These are phyloP conservation scores for Barnettozyma hawaiiensis DNA, from an alignment of 1,139 yeast genomes.

Conservation along the genomic window DNA sequence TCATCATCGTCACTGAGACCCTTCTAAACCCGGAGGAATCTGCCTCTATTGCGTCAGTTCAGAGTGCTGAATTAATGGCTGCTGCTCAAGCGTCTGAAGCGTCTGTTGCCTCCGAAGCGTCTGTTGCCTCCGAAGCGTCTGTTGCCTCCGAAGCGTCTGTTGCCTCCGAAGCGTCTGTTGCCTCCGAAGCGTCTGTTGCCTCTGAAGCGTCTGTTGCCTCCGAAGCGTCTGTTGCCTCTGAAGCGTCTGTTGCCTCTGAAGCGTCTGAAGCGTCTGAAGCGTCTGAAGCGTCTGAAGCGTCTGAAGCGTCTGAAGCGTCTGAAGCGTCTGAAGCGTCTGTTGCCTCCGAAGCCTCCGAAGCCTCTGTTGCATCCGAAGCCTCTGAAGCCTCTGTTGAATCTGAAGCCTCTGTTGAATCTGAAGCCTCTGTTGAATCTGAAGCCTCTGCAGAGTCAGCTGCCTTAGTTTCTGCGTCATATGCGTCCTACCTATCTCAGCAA, in stretches of 20 bases:
- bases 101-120: conserved; percentile 11
- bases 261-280: conserved; percentile 13
- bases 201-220: conserved; percentile 12
- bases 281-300: conserved; percentile 12
- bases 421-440: conserved; percentile 8
- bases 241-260: conserved; percentile 10
- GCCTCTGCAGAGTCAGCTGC: conserved; percentile 9
- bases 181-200: conserved; percentile 14
- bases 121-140: conserved; percentile 9
- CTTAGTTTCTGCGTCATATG: conserved; percentile 20
- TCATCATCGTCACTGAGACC: conserved; percentile 22
- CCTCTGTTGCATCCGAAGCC: not conserved
- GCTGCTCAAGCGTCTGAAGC: conserved; percentile 15
- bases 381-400: conserved; percentile 7
- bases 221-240: conserved; percentile 13
- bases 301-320: conserved; percentile 14
- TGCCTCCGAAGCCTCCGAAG: conserved; percentile 11
- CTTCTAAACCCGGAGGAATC: conserved; percentile 24
- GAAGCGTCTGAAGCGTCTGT: conserved; percentile 11
- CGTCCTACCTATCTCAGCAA: conserved; percentile 23
- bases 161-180: conserved; percentile 20
- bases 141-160: conserved; percentile 7
- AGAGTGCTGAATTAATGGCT: conserved; percentile 2
- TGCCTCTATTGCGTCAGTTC: conserved; percentile 10
- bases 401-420: conserved; percentile 17